Evolutionary conservation across 108 stramenopile genomes (phyloP).

Genomic region (Schizochytrium sp.): DNA sequence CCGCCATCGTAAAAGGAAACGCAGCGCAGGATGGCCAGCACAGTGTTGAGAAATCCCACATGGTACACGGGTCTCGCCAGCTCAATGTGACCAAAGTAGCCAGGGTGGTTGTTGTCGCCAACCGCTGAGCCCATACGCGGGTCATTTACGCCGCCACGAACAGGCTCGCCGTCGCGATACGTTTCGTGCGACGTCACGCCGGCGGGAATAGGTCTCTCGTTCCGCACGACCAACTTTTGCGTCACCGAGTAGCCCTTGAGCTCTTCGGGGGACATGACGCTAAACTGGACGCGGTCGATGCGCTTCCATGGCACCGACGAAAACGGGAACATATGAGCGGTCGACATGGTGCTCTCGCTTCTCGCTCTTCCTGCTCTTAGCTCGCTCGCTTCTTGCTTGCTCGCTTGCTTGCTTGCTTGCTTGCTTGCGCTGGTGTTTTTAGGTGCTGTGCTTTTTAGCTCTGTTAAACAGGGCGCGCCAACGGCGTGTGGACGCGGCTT

Average conservation of each 20-base stretch:
- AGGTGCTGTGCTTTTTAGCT: no score
- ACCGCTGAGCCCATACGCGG: constrained; percentile 78
- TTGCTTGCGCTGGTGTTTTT: no score
- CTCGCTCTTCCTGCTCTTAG: neutral
- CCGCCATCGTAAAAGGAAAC: constrained; percentile 86
- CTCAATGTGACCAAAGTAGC: constrained; percentile 97
- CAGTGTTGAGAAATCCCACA: constrained; percentile 79
- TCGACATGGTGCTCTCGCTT: neutral
- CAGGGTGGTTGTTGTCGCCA: constrained; percentile 75
- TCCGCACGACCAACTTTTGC: constrained; percentile 62
- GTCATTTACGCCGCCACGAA: constrained; percentile 92
- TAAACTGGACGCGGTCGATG: constrained; percentile 90
- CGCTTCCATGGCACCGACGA: constrained; percentile 73
- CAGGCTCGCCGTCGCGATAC: constrained; percentile 68
- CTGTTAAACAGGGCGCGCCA: no score
- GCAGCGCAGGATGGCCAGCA: constrained; percentile 77
- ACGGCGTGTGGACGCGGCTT: no score
- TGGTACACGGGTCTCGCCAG: constrained; percentile 91
- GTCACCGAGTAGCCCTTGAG: constrained; percentile 79
- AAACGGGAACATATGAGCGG: constrained; percentile 66
- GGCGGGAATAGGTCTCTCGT: constrained; percentile 51
- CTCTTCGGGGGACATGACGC: constrained; percentile 89
- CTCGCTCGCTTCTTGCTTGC: no score
- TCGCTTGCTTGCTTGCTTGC: no score
- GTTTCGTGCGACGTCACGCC: constrained; percentile 74